Percentiles rank a stretch among this genome's conserved stretches.
These are phyloP conservation scores for Psilocybe subaeruginosa DNA, from an alignment of 768 basidiomycete genomes.

Conservation along the genomic window DNA sequence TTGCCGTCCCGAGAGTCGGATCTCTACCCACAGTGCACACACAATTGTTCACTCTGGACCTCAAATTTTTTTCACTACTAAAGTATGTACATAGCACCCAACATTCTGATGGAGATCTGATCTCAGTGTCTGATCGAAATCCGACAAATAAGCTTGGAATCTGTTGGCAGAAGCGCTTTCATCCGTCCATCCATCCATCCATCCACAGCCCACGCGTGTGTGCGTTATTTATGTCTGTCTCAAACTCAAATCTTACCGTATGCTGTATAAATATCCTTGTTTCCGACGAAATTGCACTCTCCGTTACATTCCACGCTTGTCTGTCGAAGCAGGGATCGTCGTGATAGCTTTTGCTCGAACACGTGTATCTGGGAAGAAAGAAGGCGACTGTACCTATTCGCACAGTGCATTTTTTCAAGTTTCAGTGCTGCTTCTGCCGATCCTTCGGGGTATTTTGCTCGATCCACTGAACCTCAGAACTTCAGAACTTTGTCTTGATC, in stretches of 20 bases:
- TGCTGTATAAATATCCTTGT: slow-evolving; percentile 2
- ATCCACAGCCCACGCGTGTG: neutral
- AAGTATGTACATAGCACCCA: too few species aligned
- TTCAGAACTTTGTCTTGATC: too few species aligned
- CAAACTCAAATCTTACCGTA: neutral
- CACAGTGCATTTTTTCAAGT: neutral
- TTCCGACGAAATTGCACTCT: neutral
- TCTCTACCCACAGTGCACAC: neutral
- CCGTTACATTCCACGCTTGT: neutral
- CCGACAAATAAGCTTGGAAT: neutral
- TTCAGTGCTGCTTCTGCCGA: neutral
- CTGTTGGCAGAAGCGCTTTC: neutral
- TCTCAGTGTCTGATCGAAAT: too few species aligned
- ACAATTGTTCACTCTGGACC: neutral
- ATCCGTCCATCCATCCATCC: too few species aligned
- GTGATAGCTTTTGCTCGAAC: neutral
- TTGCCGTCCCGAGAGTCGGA: neutral
- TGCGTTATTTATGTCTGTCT: neutral
- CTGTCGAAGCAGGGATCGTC: neutral
- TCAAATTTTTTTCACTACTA: too few species aligned
- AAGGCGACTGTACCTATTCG: neutral
- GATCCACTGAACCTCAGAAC: too few species aligned
- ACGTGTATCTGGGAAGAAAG: neutral
- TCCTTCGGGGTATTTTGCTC: too few species aligned
- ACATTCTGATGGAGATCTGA: too few species aligned